Evolutionary conservation across 192 early-diverging fungal genomes (phyloP), one percentile per base, ranked within the genome.

Genomic region (Bifiguratus adelaidae): DNA sequence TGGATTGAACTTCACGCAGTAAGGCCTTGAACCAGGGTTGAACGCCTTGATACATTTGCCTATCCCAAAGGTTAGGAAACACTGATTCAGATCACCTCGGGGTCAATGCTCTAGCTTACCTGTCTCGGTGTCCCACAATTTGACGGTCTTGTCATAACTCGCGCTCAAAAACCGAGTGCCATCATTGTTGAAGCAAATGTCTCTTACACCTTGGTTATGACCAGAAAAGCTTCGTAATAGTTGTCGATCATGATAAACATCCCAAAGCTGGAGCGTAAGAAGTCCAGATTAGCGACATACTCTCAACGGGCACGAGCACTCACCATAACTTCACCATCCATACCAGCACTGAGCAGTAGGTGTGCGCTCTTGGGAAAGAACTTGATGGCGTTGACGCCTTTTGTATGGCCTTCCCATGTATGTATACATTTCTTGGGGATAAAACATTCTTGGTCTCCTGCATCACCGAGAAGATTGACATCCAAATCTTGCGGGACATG

Each of bases 81-180:
- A n/a, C 29, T 35, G 44, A 51, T 41, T 18, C 30, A 37, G 7
- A 3, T 33, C 7, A 3, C 20, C 20, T 24, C 19, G 8, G 27
- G 9, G 38, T 41, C 36, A 47, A 3, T 12, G 34, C 20, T 46
- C 20, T 30, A 16, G 24, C 49, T 41, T 33, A 70, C 76, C 92
- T 3, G 96, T 99, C 52, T 99, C 96, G 0, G 94, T 96, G 54
- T 99, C 96, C 96, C 96, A 99, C 22, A 94, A 62, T 60, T 99
- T 99, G 19, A 95, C 81, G 48, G 75, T 83, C 49, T 81, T 82
- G 61, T 99, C 96, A 51, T 91, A 96, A 29, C 85, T 83, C 15
- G 86, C 83, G 53, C 81, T 87, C 35, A 99, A 58, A 50, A 99
- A 99, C 32, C 68, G 49, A 2, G 56, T 60, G 15, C 96, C 96